Evolutionary conservation across 768 basidiomycete genomes (phyloP), one percentile per base, ranked within the genome.

Genomic region (Lyophyllum atratum): DNA sequence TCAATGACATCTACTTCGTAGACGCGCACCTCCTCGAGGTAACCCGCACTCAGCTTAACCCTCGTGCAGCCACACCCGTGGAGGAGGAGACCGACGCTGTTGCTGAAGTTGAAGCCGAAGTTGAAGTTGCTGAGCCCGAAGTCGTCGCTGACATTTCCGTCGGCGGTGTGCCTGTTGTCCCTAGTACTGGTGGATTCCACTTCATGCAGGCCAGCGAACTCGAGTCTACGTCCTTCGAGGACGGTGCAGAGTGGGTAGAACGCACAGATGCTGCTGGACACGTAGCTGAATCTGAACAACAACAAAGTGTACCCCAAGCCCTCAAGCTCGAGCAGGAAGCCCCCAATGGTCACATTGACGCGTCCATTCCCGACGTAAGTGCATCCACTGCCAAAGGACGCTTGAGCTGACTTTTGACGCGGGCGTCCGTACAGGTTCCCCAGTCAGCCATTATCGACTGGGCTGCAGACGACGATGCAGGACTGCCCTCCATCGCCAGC

Each of bases 171-270:
- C 76, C 82, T 25, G 64, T 59, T 47, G 65, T 71, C 63, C 70
- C 71, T 62, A 67, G 72, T 7, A 75, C 85, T 0, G 78, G 79
- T 54, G 82, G 85, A 71, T 87, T 92, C 79, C 84, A 82, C 65
- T 93, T 93, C 70, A 88, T 93, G 75, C 86, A 91, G 70, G 87
- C 81, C 56, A 92, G 90, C 68, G 91, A 93, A 64, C 76, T 92
- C 33, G 90, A 90, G 59, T 68, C 77, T 0, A 46, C 79, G 21
- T 64, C 77, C 11, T 80, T 83, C 31, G 85, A 86, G 54, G 76
- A 82, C 21, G 76, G 66, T 26, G 76, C 75, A 8, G 85, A 86
- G 65, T 85, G 81, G 80, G 80, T 82, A 10, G 82, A 86, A 64
- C 76, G 76, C 29, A 61, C 79, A 19, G 80, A 81, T 15, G 72